A percentile compares a stretch with the other conserved stretches of the same genome.
These are phyloP conservation scores for Platismatia glauca DNA, from an alignment of 495 filamentous ascomycete species.

Conservation along the genomic window DNA sequence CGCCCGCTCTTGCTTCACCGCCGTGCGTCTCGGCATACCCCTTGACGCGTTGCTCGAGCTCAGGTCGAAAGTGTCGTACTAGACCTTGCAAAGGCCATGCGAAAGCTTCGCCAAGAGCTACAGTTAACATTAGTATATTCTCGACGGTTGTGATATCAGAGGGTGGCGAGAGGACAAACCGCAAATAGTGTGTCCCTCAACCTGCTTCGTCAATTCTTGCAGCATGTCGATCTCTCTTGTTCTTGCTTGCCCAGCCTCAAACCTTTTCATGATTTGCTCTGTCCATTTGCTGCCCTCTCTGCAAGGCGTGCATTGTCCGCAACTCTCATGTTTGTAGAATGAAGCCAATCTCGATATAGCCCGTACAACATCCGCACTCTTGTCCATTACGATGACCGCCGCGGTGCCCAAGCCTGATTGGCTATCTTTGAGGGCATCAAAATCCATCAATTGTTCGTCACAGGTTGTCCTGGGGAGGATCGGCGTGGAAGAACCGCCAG, in stretches of 20 bases:
- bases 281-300: constrained; percentile 97
- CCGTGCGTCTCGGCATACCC: constrained; percentile 61
- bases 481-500: constrained; percentile 91
- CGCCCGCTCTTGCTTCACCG: constrained; percentile 69
- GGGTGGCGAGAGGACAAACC: constrained; percentile 39
- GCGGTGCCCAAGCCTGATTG: constrained; percentile 97
- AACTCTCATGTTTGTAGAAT: constrained; percentile 98
- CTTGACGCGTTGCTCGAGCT: constrained; percentile 81
- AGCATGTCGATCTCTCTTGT: constrained; percentile 97
- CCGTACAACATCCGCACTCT: constrained; percentile 89
- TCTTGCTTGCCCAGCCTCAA: constrained; percentile 81
- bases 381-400: constrained; percentile 98
- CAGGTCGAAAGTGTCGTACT: constrained; percentile 93
- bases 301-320: constrained; percentile 97
- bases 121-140: not conserved
- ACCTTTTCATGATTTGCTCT: constrained; percentile 94
- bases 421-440: constrained; percentile 94
- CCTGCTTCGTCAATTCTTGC: constrained; percentile 97
- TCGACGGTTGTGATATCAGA: not conserved
- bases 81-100: constrained; percentile 97
- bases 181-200: constrained; percentile 98
- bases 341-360: constrained; percentile 84
- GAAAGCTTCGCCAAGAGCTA: constrained; percentile 89
- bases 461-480: constrained; percentile 82
- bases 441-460: constrained; percentile 96